A percentile compares a stretch with the other conserved stretches of the same genome.
Conservation (phyloP, 495 filamentous ascomycete genomes). For the Penicillium herquei region DNA sequence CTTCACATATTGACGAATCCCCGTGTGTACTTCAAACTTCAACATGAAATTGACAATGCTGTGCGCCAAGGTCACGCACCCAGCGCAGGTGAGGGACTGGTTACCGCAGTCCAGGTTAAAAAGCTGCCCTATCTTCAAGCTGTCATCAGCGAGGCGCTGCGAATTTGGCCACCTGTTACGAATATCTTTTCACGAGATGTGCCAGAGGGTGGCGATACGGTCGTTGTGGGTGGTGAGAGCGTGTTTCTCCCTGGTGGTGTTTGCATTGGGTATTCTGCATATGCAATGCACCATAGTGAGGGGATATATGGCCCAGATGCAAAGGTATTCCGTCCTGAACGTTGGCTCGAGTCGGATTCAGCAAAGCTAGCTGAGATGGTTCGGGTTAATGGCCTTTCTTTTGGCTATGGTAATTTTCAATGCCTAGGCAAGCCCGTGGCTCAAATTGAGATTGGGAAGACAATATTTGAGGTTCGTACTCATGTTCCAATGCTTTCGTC, state of each 20-base stretch:
- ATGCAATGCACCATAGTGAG: conserved; percentile 52
- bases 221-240: conserved; percentile 37
- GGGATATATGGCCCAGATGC: conserved; percentile 60
- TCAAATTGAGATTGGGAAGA: conserved; percentile 49
- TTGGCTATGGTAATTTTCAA: conserved; percentile 34
- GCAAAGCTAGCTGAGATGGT: conserved; percentile 49
- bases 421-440: conserved; percentile 40
- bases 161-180: conserved; percentile 55
- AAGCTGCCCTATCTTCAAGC: conserved; percentile 55
- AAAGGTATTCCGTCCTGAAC: conserved; percentile 58
- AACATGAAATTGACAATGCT: conserved; percentile 18
- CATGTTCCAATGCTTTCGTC: neutral
- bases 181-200: conserved; percentile 45
- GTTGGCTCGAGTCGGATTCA: conserved; percentile 59
- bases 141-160: conserved; percentile 54
- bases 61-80: conserved; percentile 6
- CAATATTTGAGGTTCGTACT: conserved; percentile 50
- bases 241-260: conserved; percentile 52
- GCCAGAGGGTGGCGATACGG: conserved; percentile 47
- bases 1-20: conserved; percentile 49
- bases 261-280: conserved; percentile 46
- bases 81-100: conserved; percentile 37
- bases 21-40: conserved; percentile 40
- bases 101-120: conserved; percentile 40
- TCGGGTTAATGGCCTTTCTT: conserved; percentile 42